Evolutionary conservation across 1,284 basidiomycete genomes (phyloP), one percentile per base, ranked within the genome.

Genomic region (Rhodotorula sp.): DNA sequence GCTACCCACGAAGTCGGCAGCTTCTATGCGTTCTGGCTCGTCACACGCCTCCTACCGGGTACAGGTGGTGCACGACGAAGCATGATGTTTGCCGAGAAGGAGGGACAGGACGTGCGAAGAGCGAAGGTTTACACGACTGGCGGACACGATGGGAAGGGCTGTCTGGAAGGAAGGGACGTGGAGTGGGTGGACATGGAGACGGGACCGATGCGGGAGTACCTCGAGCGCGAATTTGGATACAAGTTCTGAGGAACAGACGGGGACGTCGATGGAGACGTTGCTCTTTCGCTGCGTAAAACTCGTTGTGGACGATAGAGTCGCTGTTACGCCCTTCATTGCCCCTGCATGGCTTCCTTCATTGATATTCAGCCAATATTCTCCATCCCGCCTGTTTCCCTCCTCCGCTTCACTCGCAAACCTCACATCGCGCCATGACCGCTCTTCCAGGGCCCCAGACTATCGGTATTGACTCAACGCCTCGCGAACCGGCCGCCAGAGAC

Each of bases 161-260:
- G 66, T 24, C 13, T 66, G 17, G 66, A 71, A n/a, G 66, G 64
- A 10, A 32, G 72, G 22, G 72, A 74, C 34, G 67, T 74, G 30
- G 69, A 66, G 32, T 74, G 67, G 66, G 69, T 74, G 15, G 66
- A 68, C 19, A 71, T 74, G 72, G 61, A 74, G 55, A 66, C 62
- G 10, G 62, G 52, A 1, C 46, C 58, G 44, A 68, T 74, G 69
- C 53, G 54, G 55, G 55, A 27, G 48, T 68, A 57, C 44, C 29
- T 73, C 8, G 48, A 39, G 49, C 39, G 63, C 11, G 68, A 72
- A 49, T 69, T 67, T 54, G 71, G 67, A 20, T 69, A 66, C 39
- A 36, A 56, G 24, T 72, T 67, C 49, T 44, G 39, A 44, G 47
- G 47, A 24, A 8, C 11, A 24, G n/a, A 17, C 17, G 24, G 47